Base-by-base conservation (phyloP, 2,329 filamentous ascomycete genomes). In the Botrytis squamosa region DNA sequence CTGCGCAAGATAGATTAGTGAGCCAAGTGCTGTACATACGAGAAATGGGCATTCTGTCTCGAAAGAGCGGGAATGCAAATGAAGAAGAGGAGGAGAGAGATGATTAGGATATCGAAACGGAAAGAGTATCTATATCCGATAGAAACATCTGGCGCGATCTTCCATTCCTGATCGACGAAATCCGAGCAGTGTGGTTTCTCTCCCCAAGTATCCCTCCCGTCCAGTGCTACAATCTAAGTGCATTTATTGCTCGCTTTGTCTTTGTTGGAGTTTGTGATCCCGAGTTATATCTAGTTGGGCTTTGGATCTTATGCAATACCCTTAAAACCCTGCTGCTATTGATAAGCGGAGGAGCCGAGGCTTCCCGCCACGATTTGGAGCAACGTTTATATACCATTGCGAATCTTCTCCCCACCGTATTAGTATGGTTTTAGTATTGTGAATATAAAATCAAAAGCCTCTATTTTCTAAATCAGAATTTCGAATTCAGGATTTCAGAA, bases 371-470 rank as follows among this genome's bases (percentile, higher is more conserved):
- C 12, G 12, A n/a, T 55, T 16, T 4, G 0, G 25, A 55, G 49
- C 1, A 52, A 52, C 4, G 4, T 20, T 1, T 3, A 4, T 5
- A 4, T 14, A n/a, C 25, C 5, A 52, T 52, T 1, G 1, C 10
- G 12, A 10, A 52, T 1, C 49, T n/a, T n/a, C 25, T 52, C 2
- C 25, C 10, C 10, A 4, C 25, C 25, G 10, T 10, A n/a, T 2
- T 52, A 52, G 12, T n/a, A 0, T 52, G 10, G 49, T 52, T 52
- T 14, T 10, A n/a, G 12, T n/a, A 52, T 4, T 52, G 10, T 10
- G 25, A 25, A 1, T 10, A 52, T 25, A 52, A 52, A n/a, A 52
- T 52, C 49, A 5, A 52, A 52, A 52, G 22, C 12, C 49, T 52
- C 25, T 55, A 5, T 0, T 3, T 55, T n/a, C 12, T 6, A 4